Evolutionary conservation across 2,329 filamentous ascomycete genomes (phyloP), one percentile per base, ranked within the genome.

Genomic region (Xylariaceae sp.): DNA sequence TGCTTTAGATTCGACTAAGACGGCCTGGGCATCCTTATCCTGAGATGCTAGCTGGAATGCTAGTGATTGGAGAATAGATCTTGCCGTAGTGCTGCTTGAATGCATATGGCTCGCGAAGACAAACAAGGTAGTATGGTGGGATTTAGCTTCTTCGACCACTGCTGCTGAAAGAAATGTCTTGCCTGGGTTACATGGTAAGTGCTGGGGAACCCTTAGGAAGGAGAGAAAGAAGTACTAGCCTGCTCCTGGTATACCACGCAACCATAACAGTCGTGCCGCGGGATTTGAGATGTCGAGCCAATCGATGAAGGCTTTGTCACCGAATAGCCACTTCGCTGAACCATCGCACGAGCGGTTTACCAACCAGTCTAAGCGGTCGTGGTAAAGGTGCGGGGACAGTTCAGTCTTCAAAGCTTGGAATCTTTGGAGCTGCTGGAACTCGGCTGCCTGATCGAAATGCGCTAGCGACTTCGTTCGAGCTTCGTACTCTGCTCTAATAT

Each of bases 161-260:
- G 40, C 19, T 6, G 31, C 50, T 26, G 58, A 37, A 6, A 65
- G 49, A 34, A 56, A 64, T 5, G 61, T 65, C 36, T 67, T 67
- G 29, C 65, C 64, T 61, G 62, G 41, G 26, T n/a, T n/a, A n/a
- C n/a, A n/a, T n/a, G n/a, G n/a, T n/a, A n/a, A n/a, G n/a, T n/a
- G n/a, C n/a, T n/a, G n/a, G n/a, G n/a, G n/a, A n/a, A n/a, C n/a
- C n/a, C n/a, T n/a, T n/a, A n/a, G n/a, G n/a, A n/a, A n/a, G n/a
- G n/a, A n/a, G n/a, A n/a, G n/a, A n/a, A n/a, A n/a, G n/a, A n/a
- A n/a, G n/a, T n/a, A n/a, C n/a, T n/a, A n/a, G n/a, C n/a, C n/a
- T n/a, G n/a, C n/a, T n/a, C 65, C 65, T 6, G 65, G 65, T 28
- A 67, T 66, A 3, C 65, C 65, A n/a, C 58, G 56, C 9, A 67